Evolutionary conservation across 495 filamentous ascomycete genomes (phyloP).

Genomic region (Chaetomium cochliodes): DNA sequence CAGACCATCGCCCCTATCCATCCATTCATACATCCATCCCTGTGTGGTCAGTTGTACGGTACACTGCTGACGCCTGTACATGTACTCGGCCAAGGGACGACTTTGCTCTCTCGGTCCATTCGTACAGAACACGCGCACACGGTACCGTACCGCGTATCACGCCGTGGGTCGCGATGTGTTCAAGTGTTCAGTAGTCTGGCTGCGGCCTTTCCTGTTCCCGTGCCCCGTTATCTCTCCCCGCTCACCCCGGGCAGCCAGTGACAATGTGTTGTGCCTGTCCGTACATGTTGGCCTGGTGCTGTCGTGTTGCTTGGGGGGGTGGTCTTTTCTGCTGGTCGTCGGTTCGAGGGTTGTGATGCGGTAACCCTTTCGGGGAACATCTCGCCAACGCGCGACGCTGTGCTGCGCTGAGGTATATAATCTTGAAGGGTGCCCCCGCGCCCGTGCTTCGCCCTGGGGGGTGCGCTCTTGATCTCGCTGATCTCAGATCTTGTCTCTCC

Average conservation of each 20-base stretch:
- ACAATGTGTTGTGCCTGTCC: background rate
- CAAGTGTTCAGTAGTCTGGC: too few species aligned
- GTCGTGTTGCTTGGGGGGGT: background rate
- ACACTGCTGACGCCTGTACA: background rate
- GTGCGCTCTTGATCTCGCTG: background rate
- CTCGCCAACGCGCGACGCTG: background rate
- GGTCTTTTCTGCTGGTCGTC: background rate
- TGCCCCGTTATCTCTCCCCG: background rate
- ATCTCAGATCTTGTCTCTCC: slow-evolving; percentile 7
- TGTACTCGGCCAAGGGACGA: too few species aligned
- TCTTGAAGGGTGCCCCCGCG: background rate
- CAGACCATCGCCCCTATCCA: too few species aligned
- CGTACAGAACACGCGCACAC: too few species aligned
- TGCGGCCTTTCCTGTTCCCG: background rate
- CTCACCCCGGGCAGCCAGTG: background rate
- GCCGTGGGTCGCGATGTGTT: background rate
- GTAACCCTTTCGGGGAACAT: background rate
- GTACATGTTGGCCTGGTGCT: background rate
- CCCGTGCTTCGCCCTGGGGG: slow-evolving; percentile 3
- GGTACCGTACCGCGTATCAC: too few species aligned
- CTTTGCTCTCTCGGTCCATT: too few species aligned
- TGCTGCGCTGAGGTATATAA: slow-evolving; percentile 7
- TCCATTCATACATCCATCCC: background rate
- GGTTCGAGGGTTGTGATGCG: background rate
- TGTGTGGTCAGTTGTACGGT: background rate